A percentile compares a stretch with the other conserved stretches of the same genome.
Conservation (phyloP, 768 basidiomycete genomes). For the Mycena latifolia region DNA sequence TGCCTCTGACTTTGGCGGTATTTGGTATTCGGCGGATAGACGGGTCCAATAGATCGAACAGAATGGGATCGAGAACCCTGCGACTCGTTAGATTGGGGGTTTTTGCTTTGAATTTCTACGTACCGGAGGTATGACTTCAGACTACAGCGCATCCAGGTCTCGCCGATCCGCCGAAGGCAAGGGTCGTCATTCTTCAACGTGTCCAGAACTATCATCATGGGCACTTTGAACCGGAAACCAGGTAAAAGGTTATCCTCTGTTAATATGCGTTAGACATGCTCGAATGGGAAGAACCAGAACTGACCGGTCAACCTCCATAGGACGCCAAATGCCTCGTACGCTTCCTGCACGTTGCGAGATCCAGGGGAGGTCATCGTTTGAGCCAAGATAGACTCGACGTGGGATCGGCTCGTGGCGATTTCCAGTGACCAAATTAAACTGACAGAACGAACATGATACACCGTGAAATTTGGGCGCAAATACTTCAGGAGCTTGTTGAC, state of each 20-base stretch:
- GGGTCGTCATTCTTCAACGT: conserved; percentile 84
- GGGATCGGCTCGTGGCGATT: conserved; percentile 61
- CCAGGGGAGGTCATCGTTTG: conserved; percentile 74
- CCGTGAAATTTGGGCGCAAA: conserved; percentile 71
- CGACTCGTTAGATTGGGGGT: conserved; percentile 12
- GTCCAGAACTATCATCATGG: conserved; percentile 91
- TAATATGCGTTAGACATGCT: conserved; percentile 15
- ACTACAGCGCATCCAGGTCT: conserved; percentile 98
- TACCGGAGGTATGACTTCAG: conserved; percentile 93
- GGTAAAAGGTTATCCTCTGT: conserved; percentile 86
- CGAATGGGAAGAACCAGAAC: conserved; percentile 30
- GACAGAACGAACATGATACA: conserved; percentile 87
- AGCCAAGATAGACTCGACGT: conserved; percentile 86
- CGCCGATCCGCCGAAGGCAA: conserved; percentile 79
- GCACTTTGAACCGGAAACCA: conserved; percentile 85
- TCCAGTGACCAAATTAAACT: conserved; percentile 88
- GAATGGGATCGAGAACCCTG: conserved; percentile 92
- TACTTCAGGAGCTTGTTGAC: conserved; percentile 79
- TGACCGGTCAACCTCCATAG: conserved; percentile 91
- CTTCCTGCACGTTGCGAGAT: conserved; percentile 59
- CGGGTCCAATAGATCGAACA: conserved; percentile 83
- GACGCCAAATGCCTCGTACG: conserved; percentile 91
- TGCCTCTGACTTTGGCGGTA: conserved; percentile 67
- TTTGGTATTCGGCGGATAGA: conserved; percentile 65
- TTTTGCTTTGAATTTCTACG: conserved; percentile 25